Evolutionary conservation across 495 filamentous ascomycete species (phyloP).

Genomic region (Podospora pseudopauciseta): DNA sequence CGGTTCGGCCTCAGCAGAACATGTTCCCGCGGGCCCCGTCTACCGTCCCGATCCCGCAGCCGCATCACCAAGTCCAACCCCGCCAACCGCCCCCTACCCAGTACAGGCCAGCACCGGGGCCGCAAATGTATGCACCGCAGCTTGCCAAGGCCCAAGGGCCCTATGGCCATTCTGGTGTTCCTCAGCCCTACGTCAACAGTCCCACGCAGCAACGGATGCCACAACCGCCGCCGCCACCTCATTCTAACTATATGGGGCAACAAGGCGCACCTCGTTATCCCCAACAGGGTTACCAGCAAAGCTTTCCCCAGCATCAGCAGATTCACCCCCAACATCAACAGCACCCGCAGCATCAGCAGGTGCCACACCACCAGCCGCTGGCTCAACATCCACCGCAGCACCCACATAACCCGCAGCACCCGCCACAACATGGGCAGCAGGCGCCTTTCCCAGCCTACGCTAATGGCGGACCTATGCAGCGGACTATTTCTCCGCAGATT

Average conservation of each 20-base stretch:
- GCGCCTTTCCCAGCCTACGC: constrained; percentile 26
- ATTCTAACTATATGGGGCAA: constrained; percentile 28
- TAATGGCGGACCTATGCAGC: constrained; percentile 34
- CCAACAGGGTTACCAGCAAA: constrained; percentile 26
- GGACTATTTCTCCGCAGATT: constrained; percentile 36
- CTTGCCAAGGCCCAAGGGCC: constrained; percentile 36
- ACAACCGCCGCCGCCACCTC: constrained; percentile 34
- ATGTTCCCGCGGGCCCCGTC: constrained; percentile 32
- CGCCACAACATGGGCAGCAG: constrained; percentile 32
- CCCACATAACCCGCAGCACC: constrained; percentile 25
- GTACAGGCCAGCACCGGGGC: constrained; percentile 25
- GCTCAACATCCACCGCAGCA: constrained; percentile 20
- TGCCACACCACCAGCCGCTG: constrained; percentile 25
- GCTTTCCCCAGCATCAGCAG: constrained; percentile 34
- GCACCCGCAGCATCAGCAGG: constrained; percentile 27
- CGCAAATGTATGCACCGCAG: constrained; percentile 35
- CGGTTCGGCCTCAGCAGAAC: constrained; percentile 36
- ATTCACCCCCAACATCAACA: constrained; percentile 28
- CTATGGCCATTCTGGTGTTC: constrained; percentile 40
- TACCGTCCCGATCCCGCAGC: constrained; percentile 32
- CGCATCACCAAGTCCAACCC: constrained; percentile 31
- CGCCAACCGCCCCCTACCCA: constrained; percentile 30
- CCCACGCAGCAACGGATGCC: constrained; percentile 37
- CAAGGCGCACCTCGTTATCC: constrained; percentile 28
- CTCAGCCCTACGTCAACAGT: constrained; percentile 35